A percentile compares a stretch with the other conserved stretches of the same genome.
These are phyloP conservation scores for Glaciozyma antarctica DNA, from an alignment of 768 basidiomycete genomes.

Conservation along the genomic window DNA sequence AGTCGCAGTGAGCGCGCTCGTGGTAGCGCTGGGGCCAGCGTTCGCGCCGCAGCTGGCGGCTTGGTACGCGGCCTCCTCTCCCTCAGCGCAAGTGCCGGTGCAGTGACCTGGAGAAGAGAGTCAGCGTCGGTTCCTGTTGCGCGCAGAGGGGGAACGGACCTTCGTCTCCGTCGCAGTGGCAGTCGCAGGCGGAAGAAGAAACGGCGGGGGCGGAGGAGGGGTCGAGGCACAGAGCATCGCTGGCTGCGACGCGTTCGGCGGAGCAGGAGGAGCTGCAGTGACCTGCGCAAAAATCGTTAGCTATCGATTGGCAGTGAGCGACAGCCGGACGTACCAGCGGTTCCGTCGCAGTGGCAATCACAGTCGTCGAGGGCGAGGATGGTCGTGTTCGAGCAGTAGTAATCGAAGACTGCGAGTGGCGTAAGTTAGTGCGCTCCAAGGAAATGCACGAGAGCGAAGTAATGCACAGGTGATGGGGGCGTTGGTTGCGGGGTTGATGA, in stretches of 20 bases:
- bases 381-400: slow-evolving; percentile 14
- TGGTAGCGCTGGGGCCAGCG: no score
- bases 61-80: no score
- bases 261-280: slow-evolving; percentile 9
- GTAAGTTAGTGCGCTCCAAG: neutral
- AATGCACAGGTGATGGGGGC: slow-evolving; percentile 4
- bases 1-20: no score
- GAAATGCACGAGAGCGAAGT: neutral
- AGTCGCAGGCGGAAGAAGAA: neutral
- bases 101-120: no score
- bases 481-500: slow-evolving; percentile 2
- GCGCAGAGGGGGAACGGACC: no score
- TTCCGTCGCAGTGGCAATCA: slow-evolving; percentile 13
- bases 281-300: no score
- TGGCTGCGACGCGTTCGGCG: neutral
- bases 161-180: no score
- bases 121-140: no score
- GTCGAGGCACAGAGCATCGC: neutral
- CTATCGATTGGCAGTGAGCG: no score
- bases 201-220: neutral
- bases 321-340: no score
- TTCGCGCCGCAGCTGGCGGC: no score
- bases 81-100: no score
- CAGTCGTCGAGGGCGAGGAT: slow-evolving; percentile 11
- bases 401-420: neutral